Conservation (phyloP, 805 yeast genomes). For the Trichomonascus vanleenenianus region DNA sequence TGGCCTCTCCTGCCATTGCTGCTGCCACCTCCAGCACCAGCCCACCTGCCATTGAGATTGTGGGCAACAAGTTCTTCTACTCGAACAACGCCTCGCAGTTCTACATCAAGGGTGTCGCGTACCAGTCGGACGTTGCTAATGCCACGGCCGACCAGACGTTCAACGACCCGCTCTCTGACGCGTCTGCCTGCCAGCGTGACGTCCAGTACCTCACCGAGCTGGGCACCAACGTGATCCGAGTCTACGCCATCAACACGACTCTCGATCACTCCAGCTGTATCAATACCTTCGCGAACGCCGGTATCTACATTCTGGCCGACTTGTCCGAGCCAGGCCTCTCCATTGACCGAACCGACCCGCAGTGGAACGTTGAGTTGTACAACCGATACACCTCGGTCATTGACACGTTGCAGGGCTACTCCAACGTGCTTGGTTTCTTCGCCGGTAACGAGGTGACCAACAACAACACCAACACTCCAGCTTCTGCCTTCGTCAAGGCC, state of each 20-base stretch:
- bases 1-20: constrained; percentile 13
- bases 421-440: constrained; percentile 85
- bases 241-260: constrained; percentile 74
- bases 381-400: constrained; percentile 75
- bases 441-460: constrained; percentile 97
- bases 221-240: constrained; percentile 72
- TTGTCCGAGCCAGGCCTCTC: constrained; percentile 78
- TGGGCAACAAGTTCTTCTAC: constrained; percentile 72
- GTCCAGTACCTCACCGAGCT: constrained; percentile 65
- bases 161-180: constrained; percentile 72
- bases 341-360: constrained; percentile 67
- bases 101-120: constrained; percentile 81
- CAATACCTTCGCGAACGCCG: constrained; percentile 67
- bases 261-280: constrained; percentile 72
- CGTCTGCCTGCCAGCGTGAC: constrained; percentile 66
- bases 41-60: constrained; percentile 48
- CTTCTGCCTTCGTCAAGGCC: constrained; percentile 93
- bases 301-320: constrained; percentile 87
- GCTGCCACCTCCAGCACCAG: constrained; percentile 23
- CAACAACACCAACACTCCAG: constrained; percentile 69
- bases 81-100: constrained; percentile 70
- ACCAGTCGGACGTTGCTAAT: constrained; percentile 59
- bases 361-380: constrained; percentile 66
- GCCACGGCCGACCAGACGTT: constrained; percentile 57
- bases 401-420: constrained; percentile 68